Conservation (phyloP, 2,329 filamentous ascomycete species). For the Exophiala phaeomuriformis region DNA sequence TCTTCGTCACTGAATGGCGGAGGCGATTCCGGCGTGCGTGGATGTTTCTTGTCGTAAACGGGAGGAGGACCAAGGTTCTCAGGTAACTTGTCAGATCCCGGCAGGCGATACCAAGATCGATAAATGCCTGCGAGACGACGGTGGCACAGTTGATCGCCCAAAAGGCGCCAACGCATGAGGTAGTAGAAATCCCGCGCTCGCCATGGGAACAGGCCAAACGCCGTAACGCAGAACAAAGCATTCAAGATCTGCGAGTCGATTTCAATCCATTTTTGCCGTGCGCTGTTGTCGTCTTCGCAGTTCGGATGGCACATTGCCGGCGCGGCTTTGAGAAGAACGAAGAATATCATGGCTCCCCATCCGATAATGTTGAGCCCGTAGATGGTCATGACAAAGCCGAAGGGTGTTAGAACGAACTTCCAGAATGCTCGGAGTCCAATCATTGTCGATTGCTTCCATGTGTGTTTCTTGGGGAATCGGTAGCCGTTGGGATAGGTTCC, state of each 20-base stretch:
- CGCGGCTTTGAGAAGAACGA: constrained; percentile 69
- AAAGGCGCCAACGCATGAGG: constrained; percentile 57
- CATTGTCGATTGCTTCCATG: constrained; percentile 29
- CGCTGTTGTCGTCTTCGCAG: constrained; percentile 66
- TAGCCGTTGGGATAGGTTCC: constrained; percentile 34
- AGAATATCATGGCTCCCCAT: constrained; percentile 87
- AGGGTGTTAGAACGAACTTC: constrained; percentile 61
- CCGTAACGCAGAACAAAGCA: constrained; percentile 77
- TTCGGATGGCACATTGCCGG: constrained; percentile 47
- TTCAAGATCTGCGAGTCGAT: constrained; percentile 77
- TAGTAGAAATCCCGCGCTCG: constrained; percentile 73
- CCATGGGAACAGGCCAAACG: constrained; percentile 78
- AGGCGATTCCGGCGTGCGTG: constrained; percentile 16
- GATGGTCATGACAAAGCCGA: constrained; percentile 68
- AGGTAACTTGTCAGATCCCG: constrained; percentile 56
- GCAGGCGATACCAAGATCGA: constrained; percentile 65
- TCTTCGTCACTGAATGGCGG: constrained; percentile 39
- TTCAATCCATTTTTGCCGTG: constrained; percentile 78
- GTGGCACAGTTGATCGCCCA: constrained; percentile 49
- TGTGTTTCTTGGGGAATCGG: constrained; percentile 33
- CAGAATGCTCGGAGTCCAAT: constrained; percentile 31
- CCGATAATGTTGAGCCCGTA: constrained; percentile 78
- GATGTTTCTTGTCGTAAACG: constrained; percentile 19
- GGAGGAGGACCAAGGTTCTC: constrained; percentile 26
- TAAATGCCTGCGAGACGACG: constrained; percentile 67